A percentile compares a stretch with the other conserved stretches of the same genome.
Evolutionary conservation across 805 yeast species (phyloP).

Genomic region (Hyphopichia homilentoma): DNA sequence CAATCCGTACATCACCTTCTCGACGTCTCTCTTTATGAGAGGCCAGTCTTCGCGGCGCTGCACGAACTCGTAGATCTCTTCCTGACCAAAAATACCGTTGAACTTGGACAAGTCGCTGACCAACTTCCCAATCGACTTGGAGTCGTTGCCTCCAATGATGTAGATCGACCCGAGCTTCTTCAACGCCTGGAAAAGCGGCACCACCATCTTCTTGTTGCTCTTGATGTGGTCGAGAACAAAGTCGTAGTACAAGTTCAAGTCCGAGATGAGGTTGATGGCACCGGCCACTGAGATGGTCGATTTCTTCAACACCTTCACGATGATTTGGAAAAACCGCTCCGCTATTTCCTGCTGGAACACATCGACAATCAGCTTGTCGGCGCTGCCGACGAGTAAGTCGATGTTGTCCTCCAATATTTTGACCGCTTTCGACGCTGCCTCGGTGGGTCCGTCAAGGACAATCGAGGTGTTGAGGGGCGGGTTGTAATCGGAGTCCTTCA

Average conservation of each 20-base stretch:
- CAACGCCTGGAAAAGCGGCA: constrained; percentile 73
- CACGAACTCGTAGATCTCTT: constrained; percentile 90
- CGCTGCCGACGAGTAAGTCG: constrained; percentile 68
- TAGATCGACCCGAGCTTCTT: constrained; percentile 84
- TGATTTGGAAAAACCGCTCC: constrained; percentile 70
- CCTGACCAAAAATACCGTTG: constrained; percentile 86
- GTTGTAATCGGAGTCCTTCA: constrained; percentile 59
- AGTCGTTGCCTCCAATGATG: constrained; percentile 64
- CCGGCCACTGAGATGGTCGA: constrained; percentile 72
- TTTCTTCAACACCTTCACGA: constrained; percentile 76
- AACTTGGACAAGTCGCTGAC: constrained; percentile 81
- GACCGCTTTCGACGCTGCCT: constrained; percentile 63
- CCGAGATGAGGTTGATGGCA: constrained; percentile 77
- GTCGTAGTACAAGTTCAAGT: constrained; percentile 72
- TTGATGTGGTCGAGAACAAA: constrained; percentile 51
- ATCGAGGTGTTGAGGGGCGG: constrained; percentile 31
- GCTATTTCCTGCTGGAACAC: constrained; percentile 95
- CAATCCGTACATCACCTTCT: constrained; percentile 91
- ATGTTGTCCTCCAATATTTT: constrained; percentile 67
- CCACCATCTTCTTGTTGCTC: constrained; percentile 61
- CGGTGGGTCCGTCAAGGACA: constrained; percentile 40
- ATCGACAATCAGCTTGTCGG: constrained; percentile 84
- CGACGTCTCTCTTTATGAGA: constrained; percentile 71
- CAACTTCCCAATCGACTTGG: constrained; percentile 79
- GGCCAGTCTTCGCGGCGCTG: constrained; percentile 88